Evolutionary conservation across 805 yeast genomes (phyloP).

Genomic region (Saturnispora sekii): DNA sequence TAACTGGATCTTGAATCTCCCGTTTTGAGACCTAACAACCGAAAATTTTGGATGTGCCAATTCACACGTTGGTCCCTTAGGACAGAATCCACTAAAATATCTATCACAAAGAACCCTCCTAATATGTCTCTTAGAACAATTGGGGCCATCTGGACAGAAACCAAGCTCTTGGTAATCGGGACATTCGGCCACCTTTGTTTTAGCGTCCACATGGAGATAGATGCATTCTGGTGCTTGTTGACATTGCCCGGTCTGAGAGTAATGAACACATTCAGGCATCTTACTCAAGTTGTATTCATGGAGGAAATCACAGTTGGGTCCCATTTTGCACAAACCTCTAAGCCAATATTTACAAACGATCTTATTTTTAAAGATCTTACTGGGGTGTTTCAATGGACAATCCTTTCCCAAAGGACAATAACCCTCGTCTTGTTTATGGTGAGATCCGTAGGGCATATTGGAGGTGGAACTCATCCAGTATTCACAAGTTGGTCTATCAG

Average conservation of each 20-base stretch:
- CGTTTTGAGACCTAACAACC: conserved; percentile 30
- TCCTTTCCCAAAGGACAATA: conserved; percentile 78
- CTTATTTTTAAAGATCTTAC: conserved; percentile 52
- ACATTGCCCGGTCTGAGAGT: conserved; percentile 73
- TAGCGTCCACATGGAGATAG: conserved; percentile 86
- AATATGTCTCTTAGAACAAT: conserved; percentile 73
- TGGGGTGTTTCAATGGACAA: conserved; percentile 78
- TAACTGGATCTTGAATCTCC: conserved; percentile 34
- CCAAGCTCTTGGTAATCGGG: conserved; percentile 70
- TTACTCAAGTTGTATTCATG: conserved; percentile 90
- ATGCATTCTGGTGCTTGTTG: conserved; percentile 92
- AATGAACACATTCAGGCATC: conserved; percentile 95
- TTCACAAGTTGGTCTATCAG: conserved; percentile 83
- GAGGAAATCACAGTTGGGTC: conserved; percentile 89
- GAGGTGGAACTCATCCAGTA: conserved; percentile 51
- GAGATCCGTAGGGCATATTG: conserved; percentile 3
- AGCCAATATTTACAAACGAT: conserved; percentile 98
- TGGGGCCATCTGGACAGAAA: conserved; percentile 87
- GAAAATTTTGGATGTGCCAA: conserved; percentile 78
- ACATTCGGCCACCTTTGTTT: conserved; percentile 81
- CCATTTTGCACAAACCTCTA: conserved; percentile 92
- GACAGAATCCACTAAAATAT: conserved; percentile 87
- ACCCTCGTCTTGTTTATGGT: conserved; percentile 5
- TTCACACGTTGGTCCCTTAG: conserved; percentile 72
- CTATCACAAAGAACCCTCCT: conserved; percentile 67